Evolutionary conservation across 768 basidiomycete species (phyloP), one percentile per base, ranked within the genome.

Genomic region (Phanerodontia chrysosporium): DNA sequence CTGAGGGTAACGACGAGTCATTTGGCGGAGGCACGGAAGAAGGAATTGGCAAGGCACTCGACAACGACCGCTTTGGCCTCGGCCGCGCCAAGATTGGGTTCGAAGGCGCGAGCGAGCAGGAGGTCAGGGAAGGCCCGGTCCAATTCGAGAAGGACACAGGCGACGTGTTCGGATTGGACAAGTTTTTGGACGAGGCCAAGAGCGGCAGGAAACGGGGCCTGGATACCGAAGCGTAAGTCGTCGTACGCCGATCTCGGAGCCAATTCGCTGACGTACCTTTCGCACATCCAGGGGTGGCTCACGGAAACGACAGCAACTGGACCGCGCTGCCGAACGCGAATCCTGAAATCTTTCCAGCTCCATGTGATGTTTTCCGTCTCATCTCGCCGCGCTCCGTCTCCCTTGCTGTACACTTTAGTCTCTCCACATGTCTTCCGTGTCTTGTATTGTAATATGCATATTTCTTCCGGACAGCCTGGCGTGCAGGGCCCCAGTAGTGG

Each of bases 121-220:
- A 95, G 69, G 80, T 89, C 27, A 77, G 87, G 57, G 91, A 93
- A 67, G 97, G 97, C 1, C 97, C 97, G 24, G 97, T 99, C 44
- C 94, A 98, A 69, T 99, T 99, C 68, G 97, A 99, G 79, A 97
- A 98, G 77, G 96, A 99, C 68, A 86, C 89, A 1, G 83, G 86
- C n/a, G 96, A 98, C 80, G 93, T 98, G 21, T 98, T 98, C 69
- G 96, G 96, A 62, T 79, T 98, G 62, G 91, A 97, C 74, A 87
- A 96, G 71, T 98, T 99, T 79, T 81, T 98, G 79, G 93, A 98
- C 70, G 92, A 95, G 72, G 97, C 96, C 18, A 97, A 93, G 81
- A 87, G 87, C 24, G 96, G 95, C n/a, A 85, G 86, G 73, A 96
- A 96, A 77, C 78, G 94, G 62, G 92, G 91, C 14, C 67, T 94